Evolutionary conservation across 2,329 filamentous ascomycete species (phyloP), one percentile per base, ranked within the genome.

Genomic region (Xylariaceae sp.): DNA sequence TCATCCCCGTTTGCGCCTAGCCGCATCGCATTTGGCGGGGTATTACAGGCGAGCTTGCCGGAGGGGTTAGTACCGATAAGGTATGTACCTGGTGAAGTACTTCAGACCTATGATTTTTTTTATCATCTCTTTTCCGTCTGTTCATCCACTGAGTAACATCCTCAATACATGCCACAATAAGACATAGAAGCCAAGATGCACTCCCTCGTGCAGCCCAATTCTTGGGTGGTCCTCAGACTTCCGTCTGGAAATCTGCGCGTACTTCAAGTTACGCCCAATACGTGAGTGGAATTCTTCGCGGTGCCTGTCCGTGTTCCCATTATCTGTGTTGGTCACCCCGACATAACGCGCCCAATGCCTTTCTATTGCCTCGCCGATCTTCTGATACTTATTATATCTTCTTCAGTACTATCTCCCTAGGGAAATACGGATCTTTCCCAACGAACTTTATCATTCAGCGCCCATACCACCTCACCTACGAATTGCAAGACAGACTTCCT

Each of bases 371-470:
- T 42, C 11, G 29, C 26, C 47, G 27, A 42, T 46, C 31, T 29
- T 26, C 9, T 58, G 51, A 60, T 51, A 42, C 2, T 27, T 44
- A 11, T 11, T 8, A 29, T 32, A 4, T 45, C 35, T 53, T 9
- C 27, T 50, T 43, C 12, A 96, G 91, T 41, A 89, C 84, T 44
- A 87, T 97, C 61, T 90, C 89, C 1, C 78, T 97, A 35, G 91
- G 91, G 53, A 97, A 96, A 81, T 95, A 94, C 70, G 94, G 94
- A 60, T 84, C 84, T 1, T 96, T 99, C 68, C 87, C 89, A 12
- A 85, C 89, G 50, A 96, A 97, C 68, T 81, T 94, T 34, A 83
- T 99, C 45, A 82, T 99, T 59, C 87, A 90, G n/a, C 86, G 94
- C 6, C 94, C 94, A 0, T 96, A 89, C 69, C 84, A 96, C 74